Evolutionary conservation across 345 rosid species (phyloP).

Genomic region (Combretum micranthum): DNA sequence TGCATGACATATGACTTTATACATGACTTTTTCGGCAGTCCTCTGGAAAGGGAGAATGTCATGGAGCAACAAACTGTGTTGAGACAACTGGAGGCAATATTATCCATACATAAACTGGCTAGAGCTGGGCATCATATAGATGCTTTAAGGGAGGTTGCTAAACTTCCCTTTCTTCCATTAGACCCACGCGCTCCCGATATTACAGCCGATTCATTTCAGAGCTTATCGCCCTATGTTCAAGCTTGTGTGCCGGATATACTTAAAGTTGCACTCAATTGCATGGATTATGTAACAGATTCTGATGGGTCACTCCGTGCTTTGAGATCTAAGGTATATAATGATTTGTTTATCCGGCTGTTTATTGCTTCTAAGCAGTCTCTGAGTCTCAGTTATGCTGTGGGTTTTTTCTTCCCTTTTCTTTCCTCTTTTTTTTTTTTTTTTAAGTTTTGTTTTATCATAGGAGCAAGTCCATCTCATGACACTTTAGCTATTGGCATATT

Average conservation of each 20-base stretch:
- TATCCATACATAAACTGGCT: slow-evolving; percentile 66
- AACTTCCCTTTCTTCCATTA: slow-evolving; percentile 77
- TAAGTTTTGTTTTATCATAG: too few species aligned
- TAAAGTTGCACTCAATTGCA: slow-evolving; percentile 71
- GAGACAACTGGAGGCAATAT: slow-evolving; percentile 93
- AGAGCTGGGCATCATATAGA: slow-evolving; percentile 66
- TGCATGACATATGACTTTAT: too few species aligned
- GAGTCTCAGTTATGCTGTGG: not conserved
- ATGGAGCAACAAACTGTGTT: slow-evolving; percentile 81
- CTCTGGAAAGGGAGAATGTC: slow-evolving; percentile 69
- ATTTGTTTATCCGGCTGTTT: not conserved
- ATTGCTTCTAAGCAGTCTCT: not conserved
- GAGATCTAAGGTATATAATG: slow-evolving; percentile 75
- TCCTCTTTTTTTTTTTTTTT: not conserved
- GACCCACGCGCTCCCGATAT: slow-evolving; percentile 76
- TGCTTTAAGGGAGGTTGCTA: slow-evolving; percentile 87
- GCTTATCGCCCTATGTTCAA: slow-evolving; percentile 75
- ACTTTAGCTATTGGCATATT: too few species aligned
- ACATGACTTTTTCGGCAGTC: slow-evolving; percentile 36
- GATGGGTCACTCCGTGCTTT: slow-evolving; percentile 88
- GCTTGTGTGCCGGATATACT: slow-evolving; percentile 84
- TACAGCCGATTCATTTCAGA: slow-evolving; percentile 45
- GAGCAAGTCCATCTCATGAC: too few species aligned
- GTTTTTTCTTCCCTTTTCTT: not conserved
- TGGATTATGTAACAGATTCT: slow-evolving; percentile 78